Evolutionary conservation across 345 rosid species (phyloP).

Genomic region (Combretum micranthum): DNA sequence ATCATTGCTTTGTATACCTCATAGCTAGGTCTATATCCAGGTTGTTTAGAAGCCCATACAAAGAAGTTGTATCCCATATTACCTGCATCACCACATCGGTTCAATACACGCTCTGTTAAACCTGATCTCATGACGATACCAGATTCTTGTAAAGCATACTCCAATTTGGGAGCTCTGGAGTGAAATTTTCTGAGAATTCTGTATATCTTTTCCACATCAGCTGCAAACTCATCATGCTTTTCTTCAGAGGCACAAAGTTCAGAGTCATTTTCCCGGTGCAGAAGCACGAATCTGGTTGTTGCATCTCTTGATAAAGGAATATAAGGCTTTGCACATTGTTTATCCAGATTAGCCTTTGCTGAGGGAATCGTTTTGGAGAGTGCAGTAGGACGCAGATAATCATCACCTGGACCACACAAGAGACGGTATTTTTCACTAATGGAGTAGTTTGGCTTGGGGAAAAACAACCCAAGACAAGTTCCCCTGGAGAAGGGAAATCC

Average conservation of each 20-base stretch:
- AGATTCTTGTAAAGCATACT: slow-evolving; percentile 67
- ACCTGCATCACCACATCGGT: slow-evolving; percentile 91
- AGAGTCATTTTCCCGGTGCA: slow-evolving; percentile 29
- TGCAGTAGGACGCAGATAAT: no score
- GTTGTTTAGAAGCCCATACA: slow-evolving; percentile 80
- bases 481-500: no score
- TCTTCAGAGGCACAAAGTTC: slow-evolving; percentile 9
- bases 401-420: no score
- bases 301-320: slow-evolving; percentile 5
- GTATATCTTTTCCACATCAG: slow-evolving; percentile 77
- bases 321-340: neutral
- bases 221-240: slow-evolving; percentile 45
- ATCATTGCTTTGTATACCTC: slow-evolving; percentile 73
- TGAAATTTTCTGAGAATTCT: slow-evolving; percentile 67
- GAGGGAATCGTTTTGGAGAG: no score
- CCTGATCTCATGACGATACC: slow-evolving; percentile 63
- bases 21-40: slow-evolving; percentile 55
- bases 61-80: slow-evolving; percentile 75
- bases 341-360: no score
- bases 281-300: slow-evolving; percentile 36
- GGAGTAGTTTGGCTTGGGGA: no score
- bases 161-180: slow-evolving; percentile 64
- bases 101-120: slow-evolving; percentile 69
- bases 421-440: no score
- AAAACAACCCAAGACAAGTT: no score